A percentile compares a stretch with the other conserved stretches of the same genome.
Evolutionary conservation across 2,329 filamentous ascomycete genomes (phyloP).

Genomic region (Incumbomyces lentus): DNA sequence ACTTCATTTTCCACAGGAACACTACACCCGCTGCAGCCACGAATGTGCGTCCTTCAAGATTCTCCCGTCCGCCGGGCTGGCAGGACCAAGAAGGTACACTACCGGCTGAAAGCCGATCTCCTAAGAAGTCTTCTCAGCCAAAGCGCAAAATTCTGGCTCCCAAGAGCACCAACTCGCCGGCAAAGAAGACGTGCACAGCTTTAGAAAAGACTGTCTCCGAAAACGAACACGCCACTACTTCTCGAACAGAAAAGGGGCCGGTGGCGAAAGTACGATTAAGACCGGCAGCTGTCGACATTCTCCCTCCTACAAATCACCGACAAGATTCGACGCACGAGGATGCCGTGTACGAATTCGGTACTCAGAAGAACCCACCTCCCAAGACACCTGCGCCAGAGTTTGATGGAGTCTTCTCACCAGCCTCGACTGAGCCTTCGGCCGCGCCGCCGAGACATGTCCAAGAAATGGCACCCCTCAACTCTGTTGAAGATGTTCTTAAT

Average conservation of each 20-base stretch:
- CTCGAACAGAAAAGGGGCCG: neutral
- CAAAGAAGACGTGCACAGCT: slow-evolving; percentile 15
- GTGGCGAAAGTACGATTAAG: neutral
- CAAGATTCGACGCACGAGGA: neutral
- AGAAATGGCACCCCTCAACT: slow-evolving; percentile 18
- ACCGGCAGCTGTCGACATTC: neutral
- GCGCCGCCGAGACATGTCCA: slow-evolving; percentile 5
- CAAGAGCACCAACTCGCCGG: slow-evolving; percentile 21
- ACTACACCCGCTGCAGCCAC: slow-evolving; percentile 7
- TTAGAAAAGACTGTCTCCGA: slow-evolving; percentile 8
- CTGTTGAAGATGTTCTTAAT: slow-evolving; percentile 23
- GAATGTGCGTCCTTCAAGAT: slow-evolving; percentile 14
- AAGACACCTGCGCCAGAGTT: slow-evolving; percentile 17
- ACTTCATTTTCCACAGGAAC: slow-evolving; percentile 19
- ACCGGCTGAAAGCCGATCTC: slow-evolving; percentile 6
- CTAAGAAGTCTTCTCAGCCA: slow-evolving; percentile 8
- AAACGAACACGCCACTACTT: slow-evolving; percentile 4
- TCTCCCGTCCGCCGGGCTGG: slow-evolving; percentile 14
- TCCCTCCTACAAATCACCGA: neutral
- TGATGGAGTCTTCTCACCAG: slow-evolving; percentile 15
- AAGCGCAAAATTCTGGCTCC: slow-evolving; percentile 17
- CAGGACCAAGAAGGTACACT: slow-evolving; percentile 9
- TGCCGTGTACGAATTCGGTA: neutral
- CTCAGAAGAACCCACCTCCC: slow-evolving; percentile 9
- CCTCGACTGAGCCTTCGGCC: slow-evolving; percentile 14